Evolutionary conservation across 108 stramenopile species (phyloP), one percentile per base, ranked within the genome.

Genomic region (Mediolabrus comicus): DNA sequence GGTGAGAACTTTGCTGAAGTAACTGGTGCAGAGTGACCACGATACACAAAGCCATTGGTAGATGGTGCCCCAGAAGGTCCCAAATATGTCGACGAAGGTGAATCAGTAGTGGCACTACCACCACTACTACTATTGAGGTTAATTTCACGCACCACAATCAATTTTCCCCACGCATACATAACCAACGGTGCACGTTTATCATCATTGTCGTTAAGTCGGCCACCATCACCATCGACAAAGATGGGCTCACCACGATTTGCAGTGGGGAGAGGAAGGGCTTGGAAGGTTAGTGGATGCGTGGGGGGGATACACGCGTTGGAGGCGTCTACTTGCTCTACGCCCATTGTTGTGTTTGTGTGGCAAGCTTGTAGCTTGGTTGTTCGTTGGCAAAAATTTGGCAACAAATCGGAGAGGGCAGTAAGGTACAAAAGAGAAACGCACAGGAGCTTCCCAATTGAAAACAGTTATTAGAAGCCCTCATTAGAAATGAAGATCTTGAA

Each of bases 1-100:
- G 96, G 93, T 28, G 84, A 80, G 58, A 98, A 89, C 59, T 75
- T 77, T 38, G 79, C 82, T 28, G 74, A 69, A 7, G 95, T 89
- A 1, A 90, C 93, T 3, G 71, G 79, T 6, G 87, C 82, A 33
- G 81, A 81, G 74, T 98, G 98, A 24, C 96, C 96, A 13, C 98
- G 90, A 71, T 98, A 98, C 17, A 96, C 87, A 68, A 97, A 91
- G 43, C 74, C 59, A 65, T 80, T 22, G 65, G 67, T 73, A 31
- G 82, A 69, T 16, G 61, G 60, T 10, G 38, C n/a, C n/a, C 57
- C 62, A 27, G 35, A 19, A 14, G 54, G 71, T 13, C 61, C 46
- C 0, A 33, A 30, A 34, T 38, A 31, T 13, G 3, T 52, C 4
- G 57, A 13, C 22, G 75, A 69, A 13, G 74, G 7, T 4, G 13